Evolutionary conservation across 805 yeast species (phyloP), one percentile per base, ranked within the genome.

Genomic region (Saccharomyces cerevisiae): DNA sequence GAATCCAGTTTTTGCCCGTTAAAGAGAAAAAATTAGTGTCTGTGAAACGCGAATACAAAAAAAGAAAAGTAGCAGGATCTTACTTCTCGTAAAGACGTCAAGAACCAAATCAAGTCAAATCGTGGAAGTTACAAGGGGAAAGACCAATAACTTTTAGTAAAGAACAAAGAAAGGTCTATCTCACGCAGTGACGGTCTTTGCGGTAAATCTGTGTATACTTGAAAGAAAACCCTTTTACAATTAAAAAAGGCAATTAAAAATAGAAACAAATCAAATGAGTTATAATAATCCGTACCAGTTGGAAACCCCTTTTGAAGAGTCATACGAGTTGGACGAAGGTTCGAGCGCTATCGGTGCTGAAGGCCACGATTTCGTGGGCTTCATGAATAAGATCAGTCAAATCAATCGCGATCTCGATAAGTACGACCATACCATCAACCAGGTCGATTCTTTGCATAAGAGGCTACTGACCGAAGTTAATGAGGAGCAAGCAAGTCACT

Each of bases 401-500:
- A 80, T 89, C 69, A 85, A 87, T 72, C 78, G 78, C 57, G 82
- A 82, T 62, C 77, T 89, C 59, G 84, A 81, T 58, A 84, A 83
- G 69, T 89, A 86, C 70, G 82, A 83, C 66, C 81, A 79, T 64
- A 73, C 85, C 58, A 80, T 89, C 58, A 83, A 83, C 61, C 76
- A 85, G 62, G 81, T 88, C 57, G 87, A 86, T 68, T 76, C 79
- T 55, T 77, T 84, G 62, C 96, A 89, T 73, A 77, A 79, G 66
- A 80, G 83, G 61, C 75, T 89, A 41, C 73, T 89, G 64, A 83
- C 83, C 59, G 94, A 87, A 60, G 82, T 87, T 57, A 84, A 84
- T 62, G 82, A 81, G 57, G 86, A 84, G 57, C 83, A 82, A 64
- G 87, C 85, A 65, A 80, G 79, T 53, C 79, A 81, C 64, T 76